Evolutionary conservation across 495 filamentous ascomycete species (phyloP), one percentile per base, ranked within the genome.

Genomic region (Glutinoglossum americanum): DNA sequence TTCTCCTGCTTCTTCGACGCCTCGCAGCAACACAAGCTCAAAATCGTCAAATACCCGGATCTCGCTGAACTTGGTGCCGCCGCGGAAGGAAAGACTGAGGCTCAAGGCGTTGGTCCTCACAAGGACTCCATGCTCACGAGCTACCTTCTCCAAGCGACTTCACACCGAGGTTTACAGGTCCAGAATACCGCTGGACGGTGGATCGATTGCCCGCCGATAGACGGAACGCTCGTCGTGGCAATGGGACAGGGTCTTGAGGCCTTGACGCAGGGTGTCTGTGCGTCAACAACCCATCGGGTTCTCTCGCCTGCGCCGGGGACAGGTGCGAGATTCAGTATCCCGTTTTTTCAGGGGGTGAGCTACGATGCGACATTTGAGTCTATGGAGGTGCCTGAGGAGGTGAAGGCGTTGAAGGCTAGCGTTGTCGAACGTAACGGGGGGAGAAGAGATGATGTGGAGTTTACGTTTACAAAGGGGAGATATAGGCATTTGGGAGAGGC

Each of bases 171-270:
- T 0, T 72, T 98, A 19, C 90, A 98, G 65, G 89, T 89, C 4
- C 90, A 94, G 67, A 95, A 94, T 66, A 81, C 81, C 62, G 66
- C 68, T 23, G 87, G 90, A 25, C 69, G 77, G 27, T 98, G 90
- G 90, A 80, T 98, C 59, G 79, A 85, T 62, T 81, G 77, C 58
- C 77, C 80, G 37, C 83, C 82, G 3, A 70, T 81, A 55, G 66
- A 68, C 51, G 73, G 73, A 2, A 82, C 79, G n/a, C 68, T 82
- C 13, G 89, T 98, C 0, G 85, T 96, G 0, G 90, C 89, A 51
- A 93, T 98, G 62, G 92, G 92, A 0, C 88, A 94, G 64, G 88
- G 88, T 0, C 72, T 98, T 23, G 89, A 96, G 68, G 90, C 90
- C 0, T 71, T 98, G 45, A 96, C 92, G 1, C 78, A 79, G 19